Evolutionary conservation across 2,329 filamentous ascomycete species (phyloP), one percentile per base, ranked within the genome.

Genomic region (Ascochyta koolunga): DNA sequence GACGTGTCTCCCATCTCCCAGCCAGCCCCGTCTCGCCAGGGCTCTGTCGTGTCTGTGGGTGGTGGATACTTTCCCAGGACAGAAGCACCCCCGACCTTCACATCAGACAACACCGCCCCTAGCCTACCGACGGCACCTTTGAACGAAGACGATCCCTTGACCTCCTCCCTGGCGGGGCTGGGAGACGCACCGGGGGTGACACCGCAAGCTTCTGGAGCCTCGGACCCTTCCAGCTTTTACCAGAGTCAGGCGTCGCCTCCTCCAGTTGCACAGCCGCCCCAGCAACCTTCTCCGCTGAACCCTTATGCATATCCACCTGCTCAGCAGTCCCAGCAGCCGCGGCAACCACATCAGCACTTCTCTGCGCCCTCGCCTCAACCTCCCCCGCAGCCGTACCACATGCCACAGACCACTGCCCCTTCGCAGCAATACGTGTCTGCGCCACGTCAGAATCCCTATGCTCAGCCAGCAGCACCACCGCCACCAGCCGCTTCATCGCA

Each of bases 41-140:
- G 74, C 10, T 84, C 82, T 6, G 69, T 81, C 4, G 65, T 54
- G 19, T 75, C 73, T 10, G 61, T 69, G 5, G 82, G 82, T 18
- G 83, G 82, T 13, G 84, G 83, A 39, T 86, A 86, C 70, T 86
- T 86, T 54, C 84, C 83, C 3, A 73, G 76, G 43, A 68, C 67
- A 7, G 65, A 72, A 19, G 76, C 82, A 4, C 77, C 79, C 4
- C 79, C 81, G 4, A 78, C 76, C 4, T 79, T 77, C 47, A 76
- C 74, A n/a, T 71, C 75, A 25, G 72, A 76, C 22, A 61, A 62
- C 22, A 61, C 72, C 0, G 64, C 67, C 22, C 71, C 74, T 9
- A 67, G 67, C 41, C 59, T 77, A 31, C 70, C 72, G 3, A 76
- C 73, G 18, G 74, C 74, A 18, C 65, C 66, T 15, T 72, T 71